phyloP scores from a whole-genome alignment of 2,329 filamentous ascomycete genomes.

The Neocatenulostroma microsporum region DNA sequence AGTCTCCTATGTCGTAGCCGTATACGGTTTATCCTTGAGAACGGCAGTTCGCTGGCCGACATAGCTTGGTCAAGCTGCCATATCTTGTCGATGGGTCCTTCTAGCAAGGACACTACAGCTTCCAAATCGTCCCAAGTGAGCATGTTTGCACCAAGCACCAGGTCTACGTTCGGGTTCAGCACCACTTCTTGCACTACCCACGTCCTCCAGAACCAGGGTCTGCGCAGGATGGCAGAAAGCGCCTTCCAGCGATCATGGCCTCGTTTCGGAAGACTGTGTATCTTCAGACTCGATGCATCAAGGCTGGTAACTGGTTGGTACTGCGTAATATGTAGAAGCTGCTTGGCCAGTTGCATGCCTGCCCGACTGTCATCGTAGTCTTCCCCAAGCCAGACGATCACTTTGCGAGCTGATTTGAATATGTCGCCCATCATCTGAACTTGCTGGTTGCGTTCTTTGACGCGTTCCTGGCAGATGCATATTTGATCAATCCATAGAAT shows the following conservation, averaged over 20 bases:
- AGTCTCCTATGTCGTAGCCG: constrained; percentile 18
- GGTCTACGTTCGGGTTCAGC: constrained; percentile 22
- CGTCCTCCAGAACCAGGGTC: constrained; percentile 25
- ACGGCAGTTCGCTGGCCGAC: constrained; percentile 22
- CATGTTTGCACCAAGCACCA: constrained; percentile 20
- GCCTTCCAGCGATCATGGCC: constrained; percentile 22
- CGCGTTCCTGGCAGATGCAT: constrained; percentile 25
- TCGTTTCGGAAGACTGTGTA: constrained; percentile 19
- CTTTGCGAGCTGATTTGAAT: constrained; percentile 22
- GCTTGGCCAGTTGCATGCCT: constrained; percentile 24
- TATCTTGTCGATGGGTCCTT: constrained; percentile 17
- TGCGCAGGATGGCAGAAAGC: constrained; percentile 18
- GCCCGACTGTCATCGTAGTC: constrained; percentile 22
- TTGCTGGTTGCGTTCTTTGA: constrained; percentile 23
- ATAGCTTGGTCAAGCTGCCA: constrained; percentile 23
- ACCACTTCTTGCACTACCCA: constrained; percentile 29
- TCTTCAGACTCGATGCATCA: constrained; percentile 13
- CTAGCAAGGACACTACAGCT: constrained; percentile 18
- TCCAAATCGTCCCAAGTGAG: constrained; percentile 25
- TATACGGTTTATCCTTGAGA: constrained; percentile 26
- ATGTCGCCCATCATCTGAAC: constrained; percentile 28
- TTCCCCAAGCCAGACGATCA: constrained; percentile 27
- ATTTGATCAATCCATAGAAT: constrained; percentile 27
- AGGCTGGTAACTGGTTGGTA: constrained; percentile 12
- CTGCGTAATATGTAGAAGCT: constrained; percentile 17